phyloP scores from a whole-genome alignment of 805 yeast genomes.

The Candida xiaguanensis region DNA sequence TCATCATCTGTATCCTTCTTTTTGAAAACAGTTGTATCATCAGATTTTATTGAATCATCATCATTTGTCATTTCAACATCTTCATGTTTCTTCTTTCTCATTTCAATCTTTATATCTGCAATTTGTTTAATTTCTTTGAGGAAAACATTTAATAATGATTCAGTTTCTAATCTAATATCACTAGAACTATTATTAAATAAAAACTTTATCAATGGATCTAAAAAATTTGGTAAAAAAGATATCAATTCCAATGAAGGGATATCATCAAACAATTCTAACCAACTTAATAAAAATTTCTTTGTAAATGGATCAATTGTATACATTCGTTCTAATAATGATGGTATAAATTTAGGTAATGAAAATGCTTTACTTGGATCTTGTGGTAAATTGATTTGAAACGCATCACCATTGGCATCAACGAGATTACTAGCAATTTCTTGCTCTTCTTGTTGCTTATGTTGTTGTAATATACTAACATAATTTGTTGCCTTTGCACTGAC shows the following conservation, averaged over 20 bases:
- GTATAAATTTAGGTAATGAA: constrained; percentile 82
- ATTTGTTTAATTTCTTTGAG: constrained; percentile 77
- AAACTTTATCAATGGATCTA: constrained; percentile 78
- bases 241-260: constrained; percentile 89
- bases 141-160: constrained; percentile 67
- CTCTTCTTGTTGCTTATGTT: constrained; percentile 33
- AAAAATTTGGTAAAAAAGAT: constrained; percentile 81
- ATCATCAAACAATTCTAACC: constrained; percentile 90
- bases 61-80: constrained; percentile 12
- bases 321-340: constrained; percentile 85
- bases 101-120: constrained; percentile 57
- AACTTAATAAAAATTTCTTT: constrained; percentile 84
- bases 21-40: constrained; percentile 21
- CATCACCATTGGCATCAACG: constrained; percentile 55
- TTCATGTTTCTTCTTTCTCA: constrained; percentile 3
- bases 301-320: constrained; percentile 92
- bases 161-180: constrained; percentile 85
- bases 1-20: constrained; percentile 29
- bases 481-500: constrained; percentile 92
- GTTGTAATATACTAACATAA: constrained; percentile 70
- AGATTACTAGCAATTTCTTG: constrained; percentile 31
- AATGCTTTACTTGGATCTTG: constrained; percentile 69
- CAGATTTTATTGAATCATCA: constrained; percentile 22
- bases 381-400: constrained; percentile 54
- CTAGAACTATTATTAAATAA: constrained; percentile 73